Percentiles rank a stretch among this genome's conserved stretches.
phyloP scores from a whole-genome alignment of 1,284 basidiomycete genomes.

The Tremellales sp. region DNA sequence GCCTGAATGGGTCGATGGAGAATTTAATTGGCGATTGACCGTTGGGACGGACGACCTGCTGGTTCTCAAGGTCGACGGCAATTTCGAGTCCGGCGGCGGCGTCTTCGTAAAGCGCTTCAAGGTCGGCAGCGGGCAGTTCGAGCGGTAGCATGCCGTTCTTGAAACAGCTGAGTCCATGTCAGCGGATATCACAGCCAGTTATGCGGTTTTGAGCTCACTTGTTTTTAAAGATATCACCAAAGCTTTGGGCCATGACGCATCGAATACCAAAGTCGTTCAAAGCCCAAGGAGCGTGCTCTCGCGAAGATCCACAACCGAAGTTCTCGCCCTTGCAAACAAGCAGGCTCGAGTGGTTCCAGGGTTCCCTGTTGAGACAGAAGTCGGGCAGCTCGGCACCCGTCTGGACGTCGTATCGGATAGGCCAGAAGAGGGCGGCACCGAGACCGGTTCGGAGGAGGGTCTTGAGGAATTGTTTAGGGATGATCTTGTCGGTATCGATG shows the following conservation, averaged over 20 bases:
- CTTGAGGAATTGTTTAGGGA: conserved; percentile 94
- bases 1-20: conserved; percentile 77
- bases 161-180: conserved; percentile 63
- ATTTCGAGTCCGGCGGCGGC: conserved; percentile 74
- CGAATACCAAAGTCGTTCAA: conserved; percentile 94
- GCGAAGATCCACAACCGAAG: conserved; percentile 91
- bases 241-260: conserved; percentile 86
- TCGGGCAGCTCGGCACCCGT: conserved; percentile 73
- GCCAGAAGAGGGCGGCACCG: conserved; percentile 81
- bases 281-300: conserved; percentile 95
- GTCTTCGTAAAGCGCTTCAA: conserved; percentile 70
- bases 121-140: conserved; percentile 68
- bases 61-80: conserved; percentile 84
- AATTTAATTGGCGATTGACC: conserved; percentile 72
- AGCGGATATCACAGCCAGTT: too few species aligned
- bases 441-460: conserved; percentile 90
- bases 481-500: conserved; percentile 96
- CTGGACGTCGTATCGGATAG: conserved; percentile 71
- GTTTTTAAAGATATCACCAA: conserved; percentile 82
- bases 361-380: conserved; percentile 83
- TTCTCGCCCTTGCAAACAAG: conserved; percentile 85
- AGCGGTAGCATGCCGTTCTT: conserved; percentile 96
- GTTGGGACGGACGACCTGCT: conserved; percentile 72
- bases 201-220: conserved; percentile 27
- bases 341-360: conserved; percentile 75